Conservation (phyloP, 176 grass and related monocot species). For the Calamus simplicifolius region DNA sequence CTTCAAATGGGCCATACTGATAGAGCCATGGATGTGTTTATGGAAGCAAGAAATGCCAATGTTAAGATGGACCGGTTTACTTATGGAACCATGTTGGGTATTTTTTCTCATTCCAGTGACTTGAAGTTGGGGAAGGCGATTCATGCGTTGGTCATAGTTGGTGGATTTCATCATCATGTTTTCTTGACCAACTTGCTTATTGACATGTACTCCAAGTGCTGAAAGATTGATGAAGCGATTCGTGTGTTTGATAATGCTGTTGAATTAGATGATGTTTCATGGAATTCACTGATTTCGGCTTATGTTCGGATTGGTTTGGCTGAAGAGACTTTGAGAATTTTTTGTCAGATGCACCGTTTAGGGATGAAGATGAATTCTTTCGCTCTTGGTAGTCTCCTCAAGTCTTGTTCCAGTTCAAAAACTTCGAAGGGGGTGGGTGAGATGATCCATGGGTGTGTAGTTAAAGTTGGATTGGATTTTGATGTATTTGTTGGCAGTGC, state of each 20-base stretch:
- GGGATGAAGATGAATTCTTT: slow-evolving; percentile 49
- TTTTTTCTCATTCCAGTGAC: slow-evolving; percentile 23
- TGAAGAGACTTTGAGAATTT: slow-evolving; percentile 27
- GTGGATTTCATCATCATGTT: slow-evolving; percentile 15
- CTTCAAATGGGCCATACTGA: slow-evolving; percentile 11
- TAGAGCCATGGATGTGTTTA: slow-evolving; percentile 19
- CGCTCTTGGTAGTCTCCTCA: slow-evolving; percentile 62
- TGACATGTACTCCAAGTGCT: slow-evolving; percentile 57
- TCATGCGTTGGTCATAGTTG: slow-evolving; percentile 32
- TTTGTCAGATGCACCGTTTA: slow-evolving; percentile 27
- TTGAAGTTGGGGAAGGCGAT: slow-evolving; percentile 31
- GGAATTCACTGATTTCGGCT: slow-evolving; percentile 55
- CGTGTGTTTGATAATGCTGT: slow-evolving; percentile 26
- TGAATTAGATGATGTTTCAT: slow-evolving; percentile 43
- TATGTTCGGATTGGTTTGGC: slow-evolving; percentile 21
- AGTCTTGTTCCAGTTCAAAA: slow-evolving; percentile 26
- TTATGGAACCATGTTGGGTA: slow-evolving; percentile 25
- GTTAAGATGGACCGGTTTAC: slow-evolving; percentile 42
- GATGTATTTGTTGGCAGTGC: slow-evolving; percentile 48
- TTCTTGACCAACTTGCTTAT: slow-evolving; percentile 53
- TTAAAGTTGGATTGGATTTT: slow-evolving; percentile 44
- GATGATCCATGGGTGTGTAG: slow-evolving; percentile 48
- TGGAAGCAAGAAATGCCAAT: slow-evolving; percentile 2
- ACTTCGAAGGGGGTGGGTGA: slow-evolving; percentile 14
- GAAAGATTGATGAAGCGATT: slow-evolving; percentile 31